Conservation (phyloP, 371 early-diverging fungal species). For the Mucor velutinosus region DNA sequence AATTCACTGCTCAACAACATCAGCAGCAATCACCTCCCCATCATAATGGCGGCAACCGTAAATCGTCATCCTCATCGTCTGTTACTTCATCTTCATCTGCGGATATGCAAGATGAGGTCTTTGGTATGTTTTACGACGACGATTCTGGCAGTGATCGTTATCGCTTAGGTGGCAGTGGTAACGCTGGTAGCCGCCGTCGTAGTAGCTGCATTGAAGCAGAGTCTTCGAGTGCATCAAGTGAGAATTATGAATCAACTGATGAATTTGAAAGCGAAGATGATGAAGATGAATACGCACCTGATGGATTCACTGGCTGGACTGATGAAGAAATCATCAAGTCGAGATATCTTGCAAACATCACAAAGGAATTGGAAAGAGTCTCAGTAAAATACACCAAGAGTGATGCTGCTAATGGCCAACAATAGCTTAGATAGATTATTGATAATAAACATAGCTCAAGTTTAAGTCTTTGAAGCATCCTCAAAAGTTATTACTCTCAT, state of each 20-base stretch:
- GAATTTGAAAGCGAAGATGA: slow-evolving; percentile 23
- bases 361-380: slow-evolving; percentile 28
- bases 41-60: slow-evolving; percentile 2
- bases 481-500: not conserved
- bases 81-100: slow-evolving; percentile 23
- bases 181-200: slow-evolving; percentile 4
- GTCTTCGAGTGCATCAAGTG: not conserved
- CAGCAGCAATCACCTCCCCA: slow-evolving; percentile 7
- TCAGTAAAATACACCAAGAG: slow-evolving; percentile 2
- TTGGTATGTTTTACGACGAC: slow-evolving; percentile 49
- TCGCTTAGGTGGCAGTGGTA: not conserved
- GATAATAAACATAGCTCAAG: not conserved
- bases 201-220: slow-evolving; percentile 5
- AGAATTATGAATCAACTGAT: slow-evolving; percentile 11
- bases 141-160: slow-evolving; percentile 16
- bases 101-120: slow-evolving; percentile 37
- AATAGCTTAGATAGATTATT: not conserved
- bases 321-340: slow-evolving; percentile 47
- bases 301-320: slow-evolving; percentile 45
- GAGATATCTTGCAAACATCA: slow-evolving; percentile 24
- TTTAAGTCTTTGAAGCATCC: not conserved
- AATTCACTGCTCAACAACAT: not conserved
- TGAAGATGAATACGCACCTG: slow-evolving; percentile 18
- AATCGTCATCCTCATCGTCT: slow-evolving; percentile 19
- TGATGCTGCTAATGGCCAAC: not conserved